phyloP scores from a whole-genome alignment of 176 grass and related monocot species.

The Ampelocalamus luodianensis region DNA sequence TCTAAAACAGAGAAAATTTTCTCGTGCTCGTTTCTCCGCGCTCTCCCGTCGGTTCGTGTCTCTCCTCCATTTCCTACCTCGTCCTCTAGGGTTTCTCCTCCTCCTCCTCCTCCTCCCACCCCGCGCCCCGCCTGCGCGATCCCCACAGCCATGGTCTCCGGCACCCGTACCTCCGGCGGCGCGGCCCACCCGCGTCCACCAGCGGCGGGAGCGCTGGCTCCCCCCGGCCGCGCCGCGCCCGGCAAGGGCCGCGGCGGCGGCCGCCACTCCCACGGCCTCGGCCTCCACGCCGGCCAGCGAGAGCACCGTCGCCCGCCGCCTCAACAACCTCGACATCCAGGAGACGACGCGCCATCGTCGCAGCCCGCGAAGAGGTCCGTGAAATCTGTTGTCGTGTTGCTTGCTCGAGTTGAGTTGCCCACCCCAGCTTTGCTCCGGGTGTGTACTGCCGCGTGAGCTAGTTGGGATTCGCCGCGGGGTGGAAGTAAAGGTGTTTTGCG shows the following conservation, averaged over 20 bases:
- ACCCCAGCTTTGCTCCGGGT: constrained; percentile 7
- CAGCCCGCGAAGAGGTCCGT: constrained; percentile 67
- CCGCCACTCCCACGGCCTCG: constrained; percentile 49
- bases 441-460: not conserved
- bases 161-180: constrained; percentile 49
- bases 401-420: constrained; percentile 23
- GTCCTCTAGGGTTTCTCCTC: constrained; percentile 64
- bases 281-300: constrained; percentile 75
- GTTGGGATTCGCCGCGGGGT: not conserved
- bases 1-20: constrained; percentile 19
- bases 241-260: constrained; percentile 27
- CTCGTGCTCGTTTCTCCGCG: constrained; percentile 50
- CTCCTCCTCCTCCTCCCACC: constrained; percentile 13
- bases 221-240: constrained; percentile 45
- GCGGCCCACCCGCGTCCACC: constrained; percentile 61
- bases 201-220: constrained; percentile 69
- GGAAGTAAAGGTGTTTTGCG: not conserved
- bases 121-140: constrained; percentile 1
- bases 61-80: constrained; percentile 36
- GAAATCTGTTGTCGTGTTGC: constrained; percentile 11
- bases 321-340: constrained; percentile 71
- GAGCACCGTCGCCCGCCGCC: constrained; percentile 71
- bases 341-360: constrained; percentile 68
- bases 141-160: constrained; percentile 47
- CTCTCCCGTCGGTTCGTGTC: constrained; percentile 40